Evolutionary conservation across 2,329 filamentous ascomycete genomes (phyloP).

Genomic region (Epicoccum nigrum): DNA sequence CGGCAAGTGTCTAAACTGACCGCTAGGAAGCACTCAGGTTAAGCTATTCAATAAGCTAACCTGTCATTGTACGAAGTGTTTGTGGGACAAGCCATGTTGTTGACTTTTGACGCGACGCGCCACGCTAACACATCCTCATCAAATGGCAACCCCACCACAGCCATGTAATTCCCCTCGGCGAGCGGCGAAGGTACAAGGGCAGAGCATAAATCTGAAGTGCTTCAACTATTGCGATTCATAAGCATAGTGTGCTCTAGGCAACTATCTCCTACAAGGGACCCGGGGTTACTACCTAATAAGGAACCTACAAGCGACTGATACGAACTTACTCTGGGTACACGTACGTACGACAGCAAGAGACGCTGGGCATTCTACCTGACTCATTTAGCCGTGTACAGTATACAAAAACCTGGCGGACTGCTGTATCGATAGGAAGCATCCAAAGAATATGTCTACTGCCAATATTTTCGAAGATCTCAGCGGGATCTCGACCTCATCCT

Average conservation of each 20-base stretch:
- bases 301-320: neutral
- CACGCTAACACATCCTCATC: neutral
- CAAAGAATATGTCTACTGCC: conserved; percentile 22
- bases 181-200: neutral
- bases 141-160: neutral
- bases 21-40: neutral
- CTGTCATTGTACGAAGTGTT: neutral
- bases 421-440: too few species aligned
- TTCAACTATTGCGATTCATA: neutral
- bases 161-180: neutral
- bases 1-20: neutral
- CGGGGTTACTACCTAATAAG: neutral
- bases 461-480: conserved; percentile 50
- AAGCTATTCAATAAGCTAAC: neutral
- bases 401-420: neutral
- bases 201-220: too few species aligned
- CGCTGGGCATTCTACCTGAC: neutral
- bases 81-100: neutral
- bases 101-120: conserved; percentile 3
- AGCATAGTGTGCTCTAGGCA: neutral
- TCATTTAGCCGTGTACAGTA: conserved; percentile 2
- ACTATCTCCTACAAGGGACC: neutral
- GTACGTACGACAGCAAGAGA: neutral
- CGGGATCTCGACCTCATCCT: conserved; percentile 44
- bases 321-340: neutral